These are phyloP conservation scores for Boechera divaricarpa DNA, from an alignment of 345 rosid species.

Conservation along the genomic window DNA sequence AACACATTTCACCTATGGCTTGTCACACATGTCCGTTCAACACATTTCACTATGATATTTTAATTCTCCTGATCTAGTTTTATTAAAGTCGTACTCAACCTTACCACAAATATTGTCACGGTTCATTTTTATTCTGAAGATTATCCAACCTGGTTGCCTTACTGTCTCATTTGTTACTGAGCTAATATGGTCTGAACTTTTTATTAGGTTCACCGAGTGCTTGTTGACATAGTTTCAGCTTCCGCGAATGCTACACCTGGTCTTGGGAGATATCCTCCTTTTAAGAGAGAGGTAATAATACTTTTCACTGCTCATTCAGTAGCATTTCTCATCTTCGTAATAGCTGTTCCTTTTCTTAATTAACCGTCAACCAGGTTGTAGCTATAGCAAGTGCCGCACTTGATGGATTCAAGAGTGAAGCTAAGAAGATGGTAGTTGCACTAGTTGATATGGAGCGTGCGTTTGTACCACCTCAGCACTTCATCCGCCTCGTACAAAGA, in stretches of 20 bases:
- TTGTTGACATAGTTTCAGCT: conserved; percentile 76
- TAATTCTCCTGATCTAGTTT: conserved; percentile 4
- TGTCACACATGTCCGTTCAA: conserved; percentile 19
- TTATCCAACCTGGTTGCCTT: conserved; percentile 4
- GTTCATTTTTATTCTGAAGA: conserved; percentile 26
- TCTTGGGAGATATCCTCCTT: conserved; percentile 86
- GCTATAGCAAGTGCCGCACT: conserved; percentile 76
- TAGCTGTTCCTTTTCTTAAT: conserved; percentile 5
- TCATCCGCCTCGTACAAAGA: conserved; percentile 80
- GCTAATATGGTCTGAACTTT: conserved; percentile 22
- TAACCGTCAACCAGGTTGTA: conserved; percentile 55
- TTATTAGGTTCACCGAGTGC: conserved; percentile 74
- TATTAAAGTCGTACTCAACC: conserved; percentile 8
- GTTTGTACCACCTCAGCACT: conserved; percentile 88
- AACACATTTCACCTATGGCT: too few relatives aligned
- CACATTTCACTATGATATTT: neutral
- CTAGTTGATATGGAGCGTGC: conserved; percentile 89
- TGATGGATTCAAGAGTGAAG: conserved; percentile 78
- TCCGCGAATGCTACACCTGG: conserved; percentile 82
- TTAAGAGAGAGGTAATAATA: conserved; percentile 79
- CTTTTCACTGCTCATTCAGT: conserved; percentile 7
- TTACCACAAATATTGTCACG: neutral
- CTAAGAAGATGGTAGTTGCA: conserved; percentile 80
- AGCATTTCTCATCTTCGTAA: neutral
- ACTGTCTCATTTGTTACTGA: conserved; percentile 10